These are phyloP conservation scores for Aspergillus novoparasiticus DNA, from an alignment of 2,329 filamentous ascomycete species.

Conservation along the genomic window DNA sequence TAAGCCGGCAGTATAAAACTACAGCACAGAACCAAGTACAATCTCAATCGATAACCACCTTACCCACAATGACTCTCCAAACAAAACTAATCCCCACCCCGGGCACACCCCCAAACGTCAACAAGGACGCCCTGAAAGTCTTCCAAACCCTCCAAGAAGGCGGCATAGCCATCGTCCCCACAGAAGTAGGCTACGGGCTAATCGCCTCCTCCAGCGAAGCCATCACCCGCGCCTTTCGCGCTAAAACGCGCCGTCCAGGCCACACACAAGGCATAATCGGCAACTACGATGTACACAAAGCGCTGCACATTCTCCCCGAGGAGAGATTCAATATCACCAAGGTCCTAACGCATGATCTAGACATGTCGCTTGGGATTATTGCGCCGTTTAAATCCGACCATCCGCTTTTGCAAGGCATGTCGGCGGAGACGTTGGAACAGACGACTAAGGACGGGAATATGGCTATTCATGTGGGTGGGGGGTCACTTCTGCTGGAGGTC, in stretches of 20 bases:
- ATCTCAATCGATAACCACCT: background rate
- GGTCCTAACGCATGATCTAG: background rate
- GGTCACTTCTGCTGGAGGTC: slow-evolving; percentile 10
- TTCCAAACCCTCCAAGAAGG: slow-evolving; percentile 19
- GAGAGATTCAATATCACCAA: background rate
- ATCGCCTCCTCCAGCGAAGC: slow-evolving; percentile 18
- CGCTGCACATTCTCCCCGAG: slow-evolving; percentile 20
- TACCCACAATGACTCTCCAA: background rate
- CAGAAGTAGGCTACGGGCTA: slow-evolving; percentile 29
- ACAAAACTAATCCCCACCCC: background rate
- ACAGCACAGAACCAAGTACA: background rate
- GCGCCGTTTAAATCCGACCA: slow-evolving; percentile 6
- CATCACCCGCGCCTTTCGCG: slow-evolving; percentile 22
- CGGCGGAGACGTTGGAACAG: background rate
- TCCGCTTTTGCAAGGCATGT: background rate
- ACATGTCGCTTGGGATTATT: slow-evolving; percentile 6
- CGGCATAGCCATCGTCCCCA: slow-evolving; percentile 26
- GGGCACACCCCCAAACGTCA: background rate
- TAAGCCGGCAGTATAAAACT: background rate
- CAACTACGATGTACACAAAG: slow-evolving; percentile 19
- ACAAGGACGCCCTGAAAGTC: slow-evolving; percentile 11
- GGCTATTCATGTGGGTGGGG: slow-evolving; percentile 1
- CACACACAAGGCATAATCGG: slow-evolving; percentile 26
- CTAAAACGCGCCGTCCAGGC: slow-evolving; percentile 24
- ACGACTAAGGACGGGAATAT: background rate